Evolutionary conservation across 176 grass and related monocot genomes (phyloP), one percentile per base, ranked within the genome.

Genomic region (Musa schizocarpa): DNA sequence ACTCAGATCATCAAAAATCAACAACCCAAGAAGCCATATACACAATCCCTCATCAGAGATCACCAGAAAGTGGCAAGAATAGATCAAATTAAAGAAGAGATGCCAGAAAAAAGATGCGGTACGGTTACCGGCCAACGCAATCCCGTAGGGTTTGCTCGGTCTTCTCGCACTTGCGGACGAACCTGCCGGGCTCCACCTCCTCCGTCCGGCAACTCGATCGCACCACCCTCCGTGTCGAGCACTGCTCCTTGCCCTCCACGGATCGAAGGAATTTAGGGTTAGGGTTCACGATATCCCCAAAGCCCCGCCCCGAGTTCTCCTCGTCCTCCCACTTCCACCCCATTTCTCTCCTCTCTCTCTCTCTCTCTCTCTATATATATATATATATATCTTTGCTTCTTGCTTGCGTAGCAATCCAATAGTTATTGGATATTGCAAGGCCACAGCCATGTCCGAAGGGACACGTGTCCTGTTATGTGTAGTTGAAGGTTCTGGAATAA

Each of bases 81-180:
- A 24, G 1, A 64, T 21, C 22, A 26, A 13, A 27, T 4, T 26
- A 22, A 24, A 65, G 22, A 22, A 0, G 27, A 9, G 20, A 65
- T 21, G 9, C 8, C 1, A 43, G 11, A 43, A n/a, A 65, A 29
- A 14, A 48, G 17, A 69, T 16, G 49, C 25, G 1, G 52, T 16
- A 17, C 14, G 7, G 20, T 43, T 82, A 82, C 80, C 80, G 68
- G 23, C 80, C 89, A 50, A 88, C 25, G 77, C 83, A 92, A 61
- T 83, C 85, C 53, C 88, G 84, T 57, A 97, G 77, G 72, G 84
- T 82, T 71, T 91, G 86, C 74, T 90, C 82, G 8, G 86, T 97
- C 86, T 83, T 90, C 78, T 97, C 86, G 85, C 93, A 97, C 79
- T 88, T 93, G 79, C 81, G 82, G 66, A 97, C 78, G 81, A 90